Percentiles rank a stretch among this genome's conserved stretches.
Evolutionary conservation across 1,284 basidiomycete genomes (phyloP).

Genomic region (Sanghuangporus weigelae): DNA sequence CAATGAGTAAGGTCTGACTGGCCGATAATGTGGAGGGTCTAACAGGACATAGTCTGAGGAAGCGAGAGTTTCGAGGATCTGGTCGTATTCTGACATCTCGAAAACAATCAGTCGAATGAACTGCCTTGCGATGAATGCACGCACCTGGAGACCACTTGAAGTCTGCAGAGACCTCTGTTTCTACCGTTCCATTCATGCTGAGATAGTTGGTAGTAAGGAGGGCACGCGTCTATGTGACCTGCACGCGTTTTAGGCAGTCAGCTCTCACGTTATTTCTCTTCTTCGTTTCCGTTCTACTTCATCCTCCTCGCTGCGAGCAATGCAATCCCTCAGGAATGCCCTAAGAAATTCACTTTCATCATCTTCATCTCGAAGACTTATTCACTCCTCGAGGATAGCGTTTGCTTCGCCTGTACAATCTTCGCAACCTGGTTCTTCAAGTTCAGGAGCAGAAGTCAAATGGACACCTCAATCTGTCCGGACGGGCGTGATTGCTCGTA

Average conservation of each 20-base stretch:
- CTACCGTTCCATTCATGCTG: conserved; percentile 6
- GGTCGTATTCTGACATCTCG: conserved; percentile 51
- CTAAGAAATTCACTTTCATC: background rate
- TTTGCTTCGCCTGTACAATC: background rate
- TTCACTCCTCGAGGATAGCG: background rate
- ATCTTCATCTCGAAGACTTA: background rate
- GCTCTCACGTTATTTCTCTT: background rate
- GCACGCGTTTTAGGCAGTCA: background rate
- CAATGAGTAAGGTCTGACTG: conserved; percentile 18
- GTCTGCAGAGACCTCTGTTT: conserved; percentile 19
- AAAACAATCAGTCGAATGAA: conserved; percentile 13
- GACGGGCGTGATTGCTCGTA: conserved; percentile 92
- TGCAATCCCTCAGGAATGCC: conserved; percentile 7
- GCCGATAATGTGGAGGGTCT: conserved; percentile 39
- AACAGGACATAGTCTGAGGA: conserved; percentile 58
- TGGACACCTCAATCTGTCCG: conserved; percentile 88
- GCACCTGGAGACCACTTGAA: conserved; percentile 47
- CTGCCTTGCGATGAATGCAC: background rate
- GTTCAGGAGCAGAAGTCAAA: conserved; percentile 32
- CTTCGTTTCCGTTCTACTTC: background rate
- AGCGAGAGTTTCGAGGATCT: conserved; percentile 61
- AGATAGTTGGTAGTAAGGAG: background rate
- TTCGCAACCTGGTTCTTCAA: background rate
- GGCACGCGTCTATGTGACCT: background rate
- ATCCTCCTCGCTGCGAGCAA: background rate